Conservation (phyloP, 2,329 filamentous ascomycete species). For the Hymenoscyphus fraxineus region DNA sequence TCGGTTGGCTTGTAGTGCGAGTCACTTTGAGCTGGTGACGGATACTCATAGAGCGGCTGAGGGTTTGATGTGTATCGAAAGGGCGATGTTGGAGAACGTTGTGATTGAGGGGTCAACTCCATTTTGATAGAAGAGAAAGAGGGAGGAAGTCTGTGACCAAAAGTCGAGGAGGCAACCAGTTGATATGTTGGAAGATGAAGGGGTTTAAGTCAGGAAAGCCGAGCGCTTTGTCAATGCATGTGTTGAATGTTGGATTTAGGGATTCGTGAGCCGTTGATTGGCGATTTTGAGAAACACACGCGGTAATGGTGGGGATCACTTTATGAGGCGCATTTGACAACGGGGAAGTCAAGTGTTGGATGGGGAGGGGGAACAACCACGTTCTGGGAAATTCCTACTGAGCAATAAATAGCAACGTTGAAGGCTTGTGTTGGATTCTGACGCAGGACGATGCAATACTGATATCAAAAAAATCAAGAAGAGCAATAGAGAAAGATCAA, state of each 20-base stretch:
- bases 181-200: slow-evolving; percentile 7
- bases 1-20: slow-evolving; percentile 31
- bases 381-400: slow-evolving; percentile 4
- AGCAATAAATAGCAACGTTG: slow-evolving; percentile 8
- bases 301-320: not conserved
- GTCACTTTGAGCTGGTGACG: slow-evolving; percentile 34
- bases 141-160: slow-evolving; percentile 5
- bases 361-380: not conserved
- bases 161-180: slow-evolving; percentile 4
- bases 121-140: slow-evolving; percentile 25
- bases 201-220: slow-evolving; percentile 8
- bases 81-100: slow-evolving; percentile 32
- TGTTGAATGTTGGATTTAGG: slow-evolving; percentile 7
- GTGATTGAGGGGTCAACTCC: slow-evolving; percentile 35
- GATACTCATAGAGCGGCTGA: slow-evolving; percentile 35
- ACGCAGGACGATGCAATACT: not conserved
- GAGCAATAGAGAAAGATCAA: slow-evolving; percentile 5
- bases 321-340: slow-evolving; percentile 10
- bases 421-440: not conserved
- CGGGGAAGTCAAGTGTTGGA: not conserved
- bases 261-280: slow-evolving; percentile 8
- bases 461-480: not conserved
- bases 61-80: slow-evolving; percentile 29
- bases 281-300: slow-evolving; percentile 9
- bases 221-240: slow-evolving; percentile 14